Conservation (phyloP, 106 monocot species). For the Gastrodia elata region DNA sequence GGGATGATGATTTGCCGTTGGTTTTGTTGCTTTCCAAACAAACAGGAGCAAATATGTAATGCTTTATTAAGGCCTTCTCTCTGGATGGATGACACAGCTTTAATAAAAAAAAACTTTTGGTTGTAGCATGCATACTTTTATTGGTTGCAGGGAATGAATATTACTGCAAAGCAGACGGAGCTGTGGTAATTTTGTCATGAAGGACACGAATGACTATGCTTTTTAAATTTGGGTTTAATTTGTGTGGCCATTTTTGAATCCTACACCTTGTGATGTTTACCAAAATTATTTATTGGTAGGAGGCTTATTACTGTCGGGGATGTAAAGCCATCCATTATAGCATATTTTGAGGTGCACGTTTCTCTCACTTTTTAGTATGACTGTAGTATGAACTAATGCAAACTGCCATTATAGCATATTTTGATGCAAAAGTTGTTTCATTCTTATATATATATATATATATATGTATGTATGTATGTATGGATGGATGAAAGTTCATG, state of each 20-base stretch:
- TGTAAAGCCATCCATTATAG: not conserved
- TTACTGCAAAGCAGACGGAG: not conserved
- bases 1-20: not conserved
- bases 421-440: not conserved
- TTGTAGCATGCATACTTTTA: not conserved
- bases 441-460: too few species aligned
- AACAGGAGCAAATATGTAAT: not conserved
- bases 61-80: too few species aligned
- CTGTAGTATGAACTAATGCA: too few species aligned
- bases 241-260: not conserved
- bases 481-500: too few species aligned
- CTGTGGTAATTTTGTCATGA: not conserved
- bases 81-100: too few species aligned
- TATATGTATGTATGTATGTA: too few species aligned
- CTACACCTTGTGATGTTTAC: not conserved
- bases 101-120: too few species aligned
- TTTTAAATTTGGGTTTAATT: not conserved
- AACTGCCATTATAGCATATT: not conserved
- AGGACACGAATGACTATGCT: not conserved
- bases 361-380: too few species aligned
- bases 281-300: not conserved
- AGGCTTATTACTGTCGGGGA: not conserved
- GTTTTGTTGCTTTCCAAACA: not conserved
- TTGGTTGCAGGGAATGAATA: not conserved
- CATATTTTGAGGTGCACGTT: not conserved